Base-by-base conservation (phyloP, 805 yeast genomes). In the Hanseniaspora mollemarum region DNA sequence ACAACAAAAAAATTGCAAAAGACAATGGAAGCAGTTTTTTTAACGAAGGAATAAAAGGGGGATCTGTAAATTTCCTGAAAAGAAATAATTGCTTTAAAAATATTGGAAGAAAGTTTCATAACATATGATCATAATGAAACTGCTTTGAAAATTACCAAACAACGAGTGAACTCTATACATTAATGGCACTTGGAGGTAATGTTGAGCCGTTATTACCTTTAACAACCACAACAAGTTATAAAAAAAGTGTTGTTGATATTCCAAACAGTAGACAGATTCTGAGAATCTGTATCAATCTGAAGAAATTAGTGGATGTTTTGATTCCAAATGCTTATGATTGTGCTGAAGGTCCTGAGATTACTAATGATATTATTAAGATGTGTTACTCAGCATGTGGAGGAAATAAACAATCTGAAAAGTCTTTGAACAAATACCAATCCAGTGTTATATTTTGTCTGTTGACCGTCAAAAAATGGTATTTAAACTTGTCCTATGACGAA, bases 311-410 rank as follows among this genome's bases (percentile, higher is more conserved):
- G 51, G 95, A 87, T 64, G 70, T 74, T 39, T 70, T 82, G 15
- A 73, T 87, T 29, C 88, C 92, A 0, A 73, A 81, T 37, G 77
- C 76, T n/a, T 74, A 78, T 54, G 74, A 72, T 10, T 71, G 67
- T 15, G 61, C 66, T 4, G 70, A 70, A 2, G 86, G 0, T 72
- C 78, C 1, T 28, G 71, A 83, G 35, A 63, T 86, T 51, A 80
- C 76, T 54, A 69, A 70, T 2, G 69, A 71, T 16, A 83, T 83
- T 1, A 62, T 83, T n/a, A 61, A 70, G 13, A 70, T 85, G 53
- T 82, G 79, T 1, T 70, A 75, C 50, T 73, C 72, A 26, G 92
- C 94, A 5, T 94, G 94, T 18, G 94, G 94, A 9, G 95, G 94
- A 19, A 65, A 75, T 43, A 83, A 82, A 2, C 64, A 69, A 45